Base-by-base conservation (phyloP, 331 rosid species). In the Cydonia oblonga region DNA sequence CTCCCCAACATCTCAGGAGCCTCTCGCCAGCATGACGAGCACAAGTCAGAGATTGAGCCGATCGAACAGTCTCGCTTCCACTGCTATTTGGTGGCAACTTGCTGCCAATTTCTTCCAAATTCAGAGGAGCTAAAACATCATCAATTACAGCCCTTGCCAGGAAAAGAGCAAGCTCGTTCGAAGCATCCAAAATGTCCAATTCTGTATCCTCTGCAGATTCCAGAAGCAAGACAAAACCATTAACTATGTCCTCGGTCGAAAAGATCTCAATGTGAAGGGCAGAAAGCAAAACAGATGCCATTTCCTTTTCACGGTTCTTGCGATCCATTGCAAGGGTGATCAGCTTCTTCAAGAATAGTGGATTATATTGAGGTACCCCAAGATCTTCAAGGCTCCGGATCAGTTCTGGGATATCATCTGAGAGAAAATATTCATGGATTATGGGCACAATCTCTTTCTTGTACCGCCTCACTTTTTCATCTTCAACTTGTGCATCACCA, bases 1-100 rank as follows among this genome's bases (percentile, higher is more conserved):
- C 98, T 33, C 98, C 98, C 98, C 98, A 95, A 69, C 98, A 95
- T 66, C 98, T 81, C 85, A 95, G 77, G 42, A 95, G 84, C 83
- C 98, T 85, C 87, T 95, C 98, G 46, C 98, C 98, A 3, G 98
- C 96, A 76, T 95, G 98, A 25, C 98, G 97, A 25, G 98, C 98
- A 72, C 88, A 83, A 73, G 84, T 78, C 11, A 95, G 87, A 25
- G 96, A 79, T 2, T 87, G 91, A 44, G 96, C 93, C 88, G 89
- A 85, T 0, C 92, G 88, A 62, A 91, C 96, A 9, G 97, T 95
- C 76, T 91, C 96, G 59, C 88, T 81, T 12, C 96, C 98, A 32
- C 96, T 88, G 77, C 90, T 82, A 58, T 82, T 85, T 30, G 82
- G 87, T 5, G 89, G 83, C 68, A 95, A 73, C 81, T 82, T 87